These are phyloP conservation scores for Moesziomyces parantarcticus DNA, from an alignment of 1,284 basidiomycete species.

Conservation along the genomic window DNA sequence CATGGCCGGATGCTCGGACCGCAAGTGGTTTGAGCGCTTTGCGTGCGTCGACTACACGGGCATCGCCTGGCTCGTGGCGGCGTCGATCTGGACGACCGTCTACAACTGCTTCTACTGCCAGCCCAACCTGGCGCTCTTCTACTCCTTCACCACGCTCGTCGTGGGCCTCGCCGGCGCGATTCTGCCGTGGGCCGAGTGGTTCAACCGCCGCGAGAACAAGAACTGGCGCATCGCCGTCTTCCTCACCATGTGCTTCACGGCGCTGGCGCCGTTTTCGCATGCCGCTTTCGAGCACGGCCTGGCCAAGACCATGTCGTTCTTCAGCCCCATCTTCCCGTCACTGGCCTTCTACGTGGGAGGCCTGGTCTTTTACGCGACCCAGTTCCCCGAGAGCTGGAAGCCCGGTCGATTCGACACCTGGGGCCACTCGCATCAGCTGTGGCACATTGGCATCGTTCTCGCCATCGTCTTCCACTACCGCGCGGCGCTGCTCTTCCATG, in stretches of 20 bases:
- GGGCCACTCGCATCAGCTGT: constrained; percentile 66
- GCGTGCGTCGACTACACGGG: constrained; percentile 67
- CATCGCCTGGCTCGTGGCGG: constrained; percentile 66
- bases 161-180: constrained; percentile 61
- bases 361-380: constrained; percentile 61
- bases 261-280: constrained; percentile 62
- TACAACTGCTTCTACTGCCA: constrained; percentile 68
- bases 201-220: constrained; percentile 64
- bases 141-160: constrained; percentile 57
- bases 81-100: constrained; percentile 62
- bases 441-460: constrained; percentile 64
- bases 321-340: constrained; percentile 62
- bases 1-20: constrained; percentile 65
- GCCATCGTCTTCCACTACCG: constrained; percentile 65
- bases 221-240: constrained; percentile 61
- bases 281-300: constrained; percentile 62
- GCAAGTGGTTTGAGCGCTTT: constrained; percentile 63
- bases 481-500: constrained; percentile 61
- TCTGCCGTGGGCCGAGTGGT: constrained; percentile 66
- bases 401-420: constrained; percentile 63
- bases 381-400: constrained; percentile 61
- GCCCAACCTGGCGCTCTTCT: constrained; percentile 62
- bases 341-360: constrained; percentile 60
- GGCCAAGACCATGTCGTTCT: constrained; percentile 54
- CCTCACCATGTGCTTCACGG: constrained; percentile 63